Evolutionary conservation across 2,329 filamentous ascomycete species (phyloP).

Genomic region (Penicillium carneum): DNA sequence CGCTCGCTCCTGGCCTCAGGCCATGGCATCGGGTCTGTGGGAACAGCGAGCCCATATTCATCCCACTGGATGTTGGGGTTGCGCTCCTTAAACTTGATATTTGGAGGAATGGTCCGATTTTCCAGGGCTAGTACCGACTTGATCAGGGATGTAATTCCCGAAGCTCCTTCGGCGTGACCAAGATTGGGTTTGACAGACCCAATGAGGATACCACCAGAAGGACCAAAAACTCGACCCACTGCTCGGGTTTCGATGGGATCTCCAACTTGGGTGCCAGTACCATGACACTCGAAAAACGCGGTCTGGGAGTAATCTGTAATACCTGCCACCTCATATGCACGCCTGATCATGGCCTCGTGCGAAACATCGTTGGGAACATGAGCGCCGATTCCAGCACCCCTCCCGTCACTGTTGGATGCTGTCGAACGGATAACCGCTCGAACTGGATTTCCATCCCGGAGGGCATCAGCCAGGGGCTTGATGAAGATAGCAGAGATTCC

Average conservation of each 20-base stretch:
- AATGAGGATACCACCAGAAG: conserved; percentile 12
- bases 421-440: conserved; percentile 9
- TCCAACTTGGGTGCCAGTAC: conserved; percentile 41
- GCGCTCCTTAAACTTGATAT: conserved; percentile 45
- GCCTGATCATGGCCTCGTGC: conserved; percentile 13
- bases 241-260: conserved; percentile 41
- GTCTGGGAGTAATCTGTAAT: conserved; percentile 25
- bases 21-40: conserved; percentile 15
- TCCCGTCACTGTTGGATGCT: conserved; percentile 3
- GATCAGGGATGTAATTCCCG: conserved; percentile 52
- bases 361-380: conserved; percentile 5
- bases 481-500: conserved; percentile 39
- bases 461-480: conserved; percentile 30
- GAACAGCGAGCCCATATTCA: conserved; percentile 12
- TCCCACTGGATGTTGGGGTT: conserved; percentile 19
- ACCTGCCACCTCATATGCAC: conserved; percentile 11
- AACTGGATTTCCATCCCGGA: conserved; percentile 7
- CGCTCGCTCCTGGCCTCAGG: conserved; percentile 16
- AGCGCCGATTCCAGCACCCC: not conserved
- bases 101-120: conserved; percentile 50
- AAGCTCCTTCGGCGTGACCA: conserved; percentile 62
- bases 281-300: conserved; percentile 37
- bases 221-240: conserved; percentile 33
- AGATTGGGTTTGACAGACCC: conserved; percentile 28
- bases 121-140: conserved; percentile 45